Conservation (phyloP, 495 filamentous ascomycete genomes). For the Zalerion maritima region DNA sequence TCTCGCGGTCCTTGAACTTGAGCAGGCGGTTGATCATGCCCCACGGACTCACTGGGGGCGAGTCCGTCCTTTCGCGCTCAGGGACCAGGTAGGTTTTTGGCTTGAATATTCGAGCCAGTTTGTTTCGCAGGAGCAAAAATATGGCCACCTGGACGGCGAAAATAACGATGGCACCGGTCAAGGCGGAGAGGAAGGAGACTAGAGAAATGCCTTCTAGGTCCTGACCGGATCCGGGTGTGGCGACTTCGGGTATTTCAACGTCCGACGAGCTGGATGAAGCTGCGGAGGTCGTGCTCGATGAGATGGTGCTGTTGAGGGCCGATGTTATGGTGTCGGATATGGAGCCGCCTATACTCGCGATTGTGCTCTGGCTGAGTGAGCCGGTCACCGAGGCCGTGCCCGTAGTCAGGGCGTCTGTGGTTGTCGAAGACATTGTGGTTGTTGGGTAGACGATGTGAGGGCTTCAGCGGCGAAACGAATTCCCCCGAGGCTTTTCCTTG, state of each 20-base stretch:
- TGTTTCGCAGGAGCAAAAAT: slow-evolving; percentile 65
- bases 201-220: slow-evolving; percentile 37
- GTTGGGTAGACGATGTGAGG: no score
- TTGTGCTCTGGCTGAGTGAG: no score
- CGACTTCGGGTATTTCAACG: not conserved
- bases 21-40: slow-evolving; percentile 58
- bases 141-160: slow-evolving; percentile 66
- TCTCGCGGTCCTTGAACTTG: slow-evolving; percentile 65
- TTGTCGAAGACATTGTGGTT: no score
- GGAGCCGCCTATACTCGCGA: no score
- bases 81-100: slow-evolving; percentile 87
- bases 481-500: no score
- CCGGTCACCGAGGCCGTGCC: no score
- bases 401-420: no score
- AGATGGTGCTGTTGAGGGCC: slow-evolving; percentile 4
- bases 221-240: slow-evolving; percentile 21
- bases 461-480: no score
- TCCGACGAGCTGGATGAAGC: not conserved
- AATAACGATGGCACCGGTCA: slow-evolving; percentile 53
- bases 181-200: slow-evolving; percentile 59
- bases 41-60: slow-evolving; percentile 56
- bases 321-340: no score
- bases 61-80: slow-evolving; percentile 63
- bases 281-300: not conserved
- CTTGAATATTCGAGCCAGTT: slow-evolving; percentile 72